These are phyloP conservation scores for Lactarius pseudohatsudake DNA, from an alignment of 768 basidiomycete genomes.

Conservation along the genomic window DNA sequence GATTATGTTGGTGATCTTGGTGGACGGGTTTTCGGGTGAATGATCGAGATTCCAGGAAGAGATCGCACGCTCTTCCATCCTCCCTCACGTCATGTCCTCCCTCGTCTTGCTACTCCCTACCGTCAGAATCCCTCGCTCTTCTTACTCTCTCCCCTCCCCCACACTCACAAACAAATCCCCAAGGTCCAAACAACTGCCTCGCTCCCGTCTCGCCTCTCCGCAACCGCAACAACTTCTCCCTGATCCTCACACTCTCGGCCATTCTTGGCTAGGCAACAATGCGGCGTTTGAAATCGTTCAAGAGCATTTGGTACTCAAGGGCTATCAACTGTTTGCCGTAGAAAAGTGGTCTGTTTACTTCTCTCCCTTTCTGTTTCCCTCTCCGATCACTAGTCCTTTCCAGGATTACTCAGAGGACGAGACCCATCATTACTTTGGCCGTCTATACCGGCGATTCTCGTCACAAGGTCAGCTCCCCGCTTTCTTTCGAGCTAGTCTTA, in stretches of 20 bases:
- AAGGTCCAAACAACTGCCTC: constrained; percentile 18
- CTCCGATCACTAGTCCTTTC: constrained; percentile 1
- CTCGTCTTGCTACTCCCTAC: constrained; percentile 28
- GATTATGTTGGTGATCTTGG: constrained; percentile 23
- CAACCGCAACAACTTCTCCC: constrained; percentile 5
- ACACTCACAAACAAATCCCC: constrained; percentile 17
- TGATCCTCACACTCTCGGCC: constrained; percentile 19
- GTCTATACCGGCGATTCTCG: constrained; percentile 76
- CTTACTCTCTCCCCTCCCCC: not conserved
- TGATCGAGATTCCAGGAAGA: constrained; percentile 5
- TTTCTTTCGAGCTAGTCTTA: not conserved
- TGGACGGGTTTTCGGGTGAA: not conserved
- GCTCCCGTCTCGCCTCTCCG: constrained; percentile 23
- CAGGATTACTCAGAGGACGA: constrained; percentile 68
- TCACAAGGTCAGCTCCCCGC: constrained; percentile 49
- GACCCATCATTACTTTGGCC: constrained; percentile 58
- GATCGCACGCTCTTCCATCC: constrained; percentile 5
- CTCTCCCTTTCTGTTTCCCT: not conserved
- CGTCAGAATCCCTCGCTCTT: constrained; percentile 17
- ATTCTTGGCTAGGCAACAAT: constrained; percentile 46
- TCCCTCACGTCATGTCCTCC: not conserved
- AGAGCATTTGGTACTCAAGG: constrained; percentile 50
- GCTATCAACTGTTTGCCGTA: constrained; percentile 84
- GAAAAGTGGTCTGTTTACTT: constrained; percentile 64
- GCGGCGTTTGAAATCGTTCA: constrained; percentile 51